A percentile compares a stretch with the other conserved stretches of the same genome.
phyloP scores from a whole-genome alignment of 2,329 filamentous ascomycete species.

The Fusarium sp. region DNA sequence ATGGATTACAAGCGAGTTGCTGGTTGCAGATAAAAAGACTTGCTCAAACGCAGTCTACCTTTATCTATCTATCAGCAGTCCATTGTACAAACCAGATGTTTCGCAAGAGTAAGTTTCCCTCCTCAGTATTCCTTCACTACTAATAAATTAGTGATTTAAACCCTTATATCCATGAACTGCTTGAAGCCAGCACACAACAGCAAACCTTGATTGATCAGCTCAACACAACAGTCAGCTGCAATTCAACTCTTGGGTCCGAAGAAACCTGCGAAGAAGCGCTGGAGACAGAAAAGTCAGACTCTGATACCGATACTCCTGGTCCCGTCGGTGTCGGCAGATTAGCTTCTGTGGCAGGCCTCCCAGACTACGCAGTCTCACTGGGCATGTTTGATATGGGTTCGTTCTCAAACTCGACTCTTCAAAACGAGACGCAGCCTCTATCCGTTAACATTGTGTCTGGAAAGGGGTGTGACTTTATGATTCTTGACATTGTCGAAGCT shows the following conservation, averaged over 20 bases:
- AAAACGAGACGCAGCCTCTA: constrained; percentile 6
- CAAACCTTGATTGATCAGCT: not conserved
- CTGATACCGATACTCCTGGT: fast-evolving
- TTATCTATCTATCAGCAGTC: not conserved
- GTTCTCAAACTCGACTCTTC: not conserved
- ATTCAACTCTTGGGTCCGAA: constrained; percentile 6
- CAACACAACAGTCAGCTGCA: constrained; percentile 7
- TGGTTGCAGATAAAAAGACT: not conserved
- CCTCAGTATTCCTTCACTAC: fast-evolving
- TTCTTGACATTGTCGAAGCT: constrained; percentile 12
- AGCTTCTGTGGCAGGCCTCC: constrained; percentile 13
- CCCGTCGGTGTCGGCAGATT: not conserved
- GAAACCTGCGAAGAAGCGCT: not conserved
- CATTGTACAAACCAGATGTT: constrained; percentile 23
- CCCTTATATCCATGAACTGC: not conserved
- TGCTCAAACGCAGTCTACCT: constrained; percentile 20
- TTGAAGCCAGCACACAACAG: fast-evolving
- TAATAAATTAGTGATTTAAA: constrained; percentile 3
- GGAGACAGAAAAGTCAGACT: not conserved
- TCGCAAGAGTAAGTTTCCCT: constrained; percentile 4
- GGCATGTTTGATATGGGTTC: constrained; percentile 12
- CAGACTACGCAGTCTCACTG: constrained; percentile 19
- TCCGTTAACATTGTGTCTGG: constrained; percentile 1
- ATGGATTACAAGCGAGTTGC: not conserved
- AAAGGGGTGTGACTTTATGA: constrained; percentile 24